Percentiles rank a stretch among this genome's conserved stretches.
Evolutionary conservation across 2,329 filamentous ascomycete genomes (phyloP).

Genomic region (Ophiostoma ulmi): DNA sequence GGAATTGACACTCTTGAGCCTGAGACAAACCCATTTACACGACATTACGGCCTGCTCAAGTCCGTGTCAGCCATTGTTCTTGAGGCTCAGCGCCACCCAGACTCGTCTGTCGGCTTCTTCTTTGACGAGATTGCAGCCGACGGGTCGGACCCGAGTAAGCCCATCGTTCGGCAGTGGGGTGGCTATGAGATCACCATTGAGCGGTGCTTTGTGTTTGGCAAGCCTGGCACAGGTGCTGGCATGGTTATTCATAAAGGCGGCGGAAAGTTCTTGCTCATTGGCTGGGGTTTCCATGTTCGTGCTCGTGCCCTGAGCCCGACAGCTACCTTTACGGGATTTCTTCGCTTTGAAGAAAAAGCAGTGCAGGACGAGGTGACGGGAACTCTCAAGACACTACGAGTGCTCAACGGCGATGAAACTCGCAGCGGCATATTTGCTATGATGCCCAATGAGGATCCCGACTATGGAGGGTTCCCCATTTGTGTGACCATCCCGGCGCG

Average conservation of each 20-base stretch:
- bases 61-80: slow-evolving; percentile 18
- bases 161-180: slow-evolving; percentile 13
- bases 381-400: slow-evolving; percentile 17
- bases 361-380: slow-evolving; percentile 20
- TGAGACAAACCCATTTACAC: slow-evolving; percentile 27
- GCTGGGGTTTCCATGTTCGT: slow-evolving; percentile 38
- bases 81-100: slow-evolving; percentile 11
- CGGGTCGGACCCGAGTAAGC: background rate
- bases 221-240: slow-evolving; percentile 36
- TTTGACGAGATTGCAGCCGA: slow-evolving; percentile 30
- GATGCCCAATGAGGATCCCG: slow-evolving; percentile 53
- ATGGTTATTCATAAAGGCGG: slow-evolving; percentile 38
- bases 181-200: slow-evolving; percentile 16
- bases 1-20: slow-evolving; percentile 32
- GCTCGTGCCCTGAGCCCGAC: slow-evolving; percentile 33
- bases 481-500: slow-evolving; percentile 49
- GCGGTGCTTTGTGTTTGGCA: slow-evolving; percentile 40
- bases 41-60: slow-evolving; percentile 33
- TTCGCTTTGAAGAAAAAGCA: slow-evolving; percentile 35
- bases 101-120: slow-evolving; percentile 32
- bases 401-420: slow-evolving; percentile 41
- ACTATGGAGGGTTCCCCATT: slow-evolving; percentile 53
- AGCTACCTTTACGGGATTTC: slow-evolving; percentile 38
- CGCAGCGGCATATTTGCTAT: slow-evolving; percentile 42
- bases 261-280: slow-evolving; percentile 36